Conservation (phyloP, 805 yeast species). For the Cephaloascus fragrans region DNA sequence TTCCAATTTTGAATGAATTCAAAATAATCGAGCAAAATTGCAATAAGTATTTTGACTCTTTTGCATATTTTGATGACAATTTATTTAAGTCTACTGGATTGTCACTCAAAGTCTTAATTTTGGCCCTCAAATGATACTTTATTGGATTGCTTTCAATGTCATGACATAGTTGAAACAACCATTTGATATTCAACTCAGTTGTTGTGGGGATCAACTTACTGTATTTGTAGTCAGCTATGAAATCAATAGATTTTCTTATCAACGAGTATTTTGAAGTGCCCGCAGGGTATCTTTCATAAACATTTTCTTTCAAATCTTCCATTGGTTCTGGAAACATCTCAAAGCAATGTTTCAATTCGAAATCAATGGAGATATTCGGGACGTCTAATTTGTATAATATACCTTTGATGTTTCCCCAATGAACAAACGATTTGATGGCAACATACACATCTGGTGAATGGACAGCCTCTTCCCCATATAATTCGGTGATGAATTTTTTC, state of each 20-base stretch:
- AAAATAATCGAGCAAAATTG: conserved; percentile 18
- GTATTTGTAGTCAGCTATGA: conserved; percentile 23
- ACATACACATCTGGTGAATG: conserved; percentile 30
- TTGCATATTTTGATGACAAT: conserved; percentile 12
- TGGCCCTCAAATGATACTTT: conserved; percentile 35
- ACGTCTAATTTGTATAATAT: conserved; percentile 30
- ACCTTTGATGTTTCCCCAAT: conserved; percentile 46
- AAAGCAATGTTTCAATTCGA: conserved; percentile 18
- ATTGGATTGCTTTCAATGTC: conserved; percentile 38
- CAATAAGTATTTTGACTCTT: conserved; percentile 12
- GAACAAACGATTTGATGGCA: conserved; percentile 40
- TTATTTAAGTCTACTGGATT: conserved; percentile 25
- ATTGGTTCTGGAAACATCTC: conserved; percentile 30
- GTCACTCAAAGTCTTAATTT: conserved; percentile 19
- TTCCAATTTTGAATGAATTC: conserved; percentile 19
- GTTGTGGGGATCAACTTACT: conserved; percentile 31
- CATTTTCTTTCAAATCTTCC: conserved; percentile 24
- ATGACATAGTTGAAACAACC: conserved; percentile 30
- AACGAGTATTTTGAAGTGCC: conserved; percentile 40
- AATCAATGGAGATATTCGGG: conserved; percentile 23
- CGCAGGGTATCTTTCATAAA: conserved; percentile 38
- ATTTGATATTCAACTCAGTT: conserved; percentile 11
- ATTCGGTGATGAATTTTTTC: conserved; percentile 23
- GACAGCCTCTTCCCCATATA: conserved; percentile 29
- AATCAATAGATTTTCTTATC: conserved; percentile 25